These are phyloP conservation scores for Heterococcus sp. DNA, from an alignment of 108 stramenopile species.

Conservation along the genomic window DNA sequence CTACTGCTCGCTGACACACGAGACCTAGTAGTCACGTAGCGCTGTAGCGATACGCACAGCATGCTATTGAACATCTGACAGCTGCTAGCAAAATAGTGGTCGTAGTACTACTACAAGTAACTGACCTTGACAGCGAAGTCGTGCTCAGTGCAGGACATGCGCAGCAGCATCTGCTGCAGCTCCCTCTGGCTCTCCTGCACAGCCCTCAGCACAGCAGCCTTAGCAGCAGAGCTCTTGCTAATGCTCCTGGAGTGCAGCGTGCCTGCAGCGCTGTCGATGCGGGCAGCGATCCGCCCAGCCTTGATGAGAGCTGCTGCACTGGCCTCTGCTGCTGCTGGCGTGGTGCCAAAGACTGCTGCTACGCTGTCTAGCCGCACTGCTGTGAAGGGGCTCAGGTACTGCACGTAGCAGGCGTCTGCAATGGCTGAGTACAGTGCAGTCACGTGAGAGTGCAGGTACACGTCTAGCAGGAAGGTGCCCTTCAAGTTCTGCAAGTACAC, in stretches of 20 bases:
- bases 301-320: not conserved
- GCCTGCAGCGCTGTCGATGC: not conserved
- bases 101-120: too few relatives aligned
- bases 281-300: not conserved
- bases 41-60: too few relatives aligned
- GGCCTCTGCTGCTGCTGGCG: not conserved
- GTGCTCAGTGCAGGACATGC: constrained; percentile 41
- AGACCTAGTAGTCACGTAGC: too few relatives aligned
- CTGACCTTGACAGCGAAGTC: constrained; percentile 15
- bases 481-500: not conserved
- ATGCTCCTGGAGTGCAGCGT: not conserved
- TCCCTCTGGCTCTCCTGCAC: constrained; percentile 29
- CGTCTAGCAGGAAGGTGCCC: constrained; percentile 33
- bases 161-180: constrained; percentile 28
- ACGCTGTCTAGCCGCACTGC: not conserved
- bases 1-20: too few relatives aligned
- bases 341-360: not conserved
- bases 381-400: constrained; percentile 1
- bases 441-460: constrained; percentile 27
- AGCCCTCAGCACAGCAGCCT: not conserved
- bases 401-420: constrained; percentile 40
- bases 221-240: not conserved
- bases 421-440: constrained; percentile 10
- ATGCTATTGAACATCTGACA: too few relatives aligned
- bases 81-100: too few relatives aligned